phyloP scores from a whole-genome alignment of 805 yeast species.

The Ogataea sp. region DNA sequence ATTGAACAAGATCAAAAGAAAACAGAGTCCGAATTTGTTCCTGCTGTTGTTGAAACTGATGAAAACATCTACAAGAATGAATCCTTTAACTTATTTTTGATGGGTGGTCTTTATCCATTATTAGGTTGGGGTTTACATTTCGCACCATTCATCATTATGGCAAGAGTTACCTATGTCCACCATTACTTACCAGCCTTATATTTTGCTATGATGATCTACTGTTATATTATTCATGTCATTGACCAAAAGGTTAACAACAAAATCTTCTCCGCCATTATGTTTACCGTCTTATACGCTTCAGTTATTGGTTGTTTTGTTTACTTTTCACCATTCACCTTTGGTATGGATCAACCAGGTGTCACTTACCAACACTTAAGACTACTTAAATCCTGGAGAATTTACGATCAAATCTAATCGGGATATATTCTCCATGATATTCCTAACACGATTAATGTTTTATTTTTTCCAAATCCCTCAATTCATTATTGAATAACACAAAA shows the following conservation, averaged over 20 bases:
- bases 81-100: constrained; percentile 25
- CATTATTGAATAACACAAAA: no score
- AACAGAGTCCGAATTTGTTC: constrained; percentile 7
- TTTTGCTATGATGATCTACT: constrained; percentile 79
- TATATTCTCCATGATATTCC: no score
- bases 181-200: constrained; percentile 94
- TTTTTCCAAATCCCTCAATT: not conserved
- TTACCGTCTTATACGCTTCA: constrained; percentile 35
- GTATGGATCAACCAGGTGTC: constrained; percentile 56
- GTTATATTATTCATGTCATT: constrained; percentile 45
- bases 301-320: constrained; percentile 52
- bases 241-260: constrained; percentile 14
- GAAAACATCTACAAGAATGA: not conserved
- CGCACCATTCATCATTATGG: constrained; percentile 86
- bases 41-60: constrained; percentile 1
- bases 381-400: constrained; percentile 46
- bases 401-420: not conserved
- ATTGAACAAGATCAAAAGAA: constrained; percentile 2
- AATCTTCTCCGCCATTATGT: constrained; percentile 26
- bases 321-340: constrained; percentile 67
- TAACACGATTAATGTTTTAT: no score
- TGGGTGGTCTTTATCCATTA: constrained; percentile 79
- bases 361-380: constrained; percentile 45
- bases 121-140: constrained; percentile 87
- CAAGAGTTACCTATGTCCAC: constrained; percentile 94